These are phyloP conservation scores for Saccharomyces pastorianus DNA, from an alignment of 1,139 yeast species.

Conservation along the genomic window DNA sequence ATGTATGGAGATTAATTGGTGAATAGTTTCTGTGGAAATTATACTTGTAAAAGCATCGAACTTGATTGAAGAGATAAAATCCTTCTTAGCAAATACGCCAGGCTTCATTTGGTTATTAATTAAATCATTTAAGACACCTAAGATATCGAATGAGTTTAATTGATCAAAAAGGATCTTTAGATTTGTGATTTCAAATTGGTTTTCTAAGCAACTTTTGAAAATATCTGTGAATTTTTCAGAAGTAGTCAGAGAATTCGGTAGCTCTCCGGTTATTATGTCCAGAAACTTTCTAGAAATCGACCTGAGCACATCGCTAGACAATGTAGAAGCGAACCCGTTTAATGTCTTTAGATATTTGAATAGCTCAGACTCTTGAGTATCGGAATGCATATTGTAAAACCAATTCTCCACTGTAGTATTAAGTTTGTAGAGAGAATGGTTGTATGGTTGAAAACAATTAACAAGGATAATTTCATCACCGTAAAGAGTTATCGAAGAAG, in stretches of 20 bases:
- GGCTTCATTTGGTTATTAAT: constrained; percentile 20
- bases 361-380: not conserved
- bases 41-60: constrained; percentile 15
- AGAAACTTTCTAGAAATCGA: constrained; percentile 15
- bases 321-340: constrained; percentile 22
- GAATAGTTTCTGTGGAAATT: constrained; percentile 20
- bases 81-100: constrained; percentile 2
- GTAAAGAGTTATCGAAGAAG: constrained; percentile 36
- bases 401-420: constrained; percentile 22
- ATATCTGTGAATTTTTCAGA: constrained; percentile 30
- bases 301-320: constrained; percentile 16
- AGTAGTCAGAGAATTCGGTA: constrained; percentile 14
- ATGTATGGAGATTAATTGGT: constrained; percentile 21
- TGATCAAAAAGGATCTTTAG: constrained; percentile 30
- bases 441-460: constrained; percentile 22
- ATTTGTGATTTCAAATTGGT: constrained; percentile 28
- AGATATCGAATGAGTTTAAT: constrained; percentile 28
- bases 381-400: constrained; percentile 18
- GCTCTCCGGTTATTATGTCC: constrained; percentile 19
- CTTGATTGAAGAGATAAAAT: constrained; percentile 19
- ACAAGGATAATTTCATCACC: constrained; percentile 25
- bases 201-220: constrained; percentile 31
- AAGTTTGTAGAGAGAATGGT: constrained; percentile 25
- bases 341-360: constrained; percentile 18
- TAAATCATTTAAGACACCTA: constrained; percentile 19